Evolutionary conservation across 148 eudicot genomes (phyloP).

Genomic region (Persicaria maculosa): DNA sequence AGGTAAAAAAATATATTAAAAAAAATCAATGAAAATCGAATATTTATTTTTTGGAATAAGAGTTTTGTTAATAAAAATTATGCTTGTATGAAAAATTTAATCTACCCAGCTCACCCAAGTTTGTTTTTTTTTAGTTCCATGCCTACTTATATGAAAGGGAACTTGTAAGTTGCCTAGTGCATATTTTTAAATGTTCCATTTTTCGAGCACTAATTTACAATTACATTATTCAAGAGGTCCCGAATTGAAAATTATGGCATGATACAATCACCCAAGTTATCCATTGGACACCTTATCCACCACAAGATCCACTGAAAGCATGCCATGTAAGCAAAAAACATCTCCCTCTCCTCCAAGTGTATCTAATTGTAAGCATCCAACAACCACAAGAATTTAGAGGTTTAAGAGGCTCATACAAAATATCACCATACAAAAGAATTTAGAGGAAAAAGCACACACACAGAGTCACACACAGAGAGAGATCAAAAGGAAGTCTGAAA

Average conservation of each 20-base stretch:
- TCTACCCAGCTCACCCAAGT: too few species aligned
- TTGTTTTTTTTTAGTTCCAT: too few species aligned
- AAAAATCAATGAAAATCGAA: too few species aligned
- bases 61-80: too few species aligned
- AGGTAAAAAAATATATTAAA: too few species aligned
- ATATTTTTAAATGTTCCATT: neutral
- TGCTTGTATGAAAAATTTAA: too few species aligned
- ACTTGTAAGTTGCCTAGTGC: neutral
- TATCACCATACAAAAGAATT: constrained; percentile 1
- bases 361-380: neutral
- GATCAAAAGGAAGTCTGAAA: neutral
- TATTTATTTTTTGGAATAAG: too few species aligned
- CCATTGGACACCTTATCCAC: constrained; percentile 26
- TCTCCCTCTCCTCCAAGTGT: neutral
- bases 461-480: neutral
- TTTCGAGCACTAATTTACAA: neutral
- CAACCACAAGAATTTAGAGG: constrained; percentile 16
- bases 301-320: constrained; percentile 21
- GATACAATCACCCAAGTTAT: neutral
- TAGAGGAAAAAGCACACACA: neutral
- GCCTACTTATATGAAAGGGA: neutral
- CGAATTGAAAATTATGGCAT: neutral
- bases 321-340: constrained; percentile 31
- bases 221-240: neutral
- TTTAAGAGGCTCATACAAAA: constrained; percentile 20